These are phyloP conservation scores for Colletotrichum coccodes DNA, from an alignment of 2,329 filamentous ascomycete species.

Conservation along the genomic window DNA sequence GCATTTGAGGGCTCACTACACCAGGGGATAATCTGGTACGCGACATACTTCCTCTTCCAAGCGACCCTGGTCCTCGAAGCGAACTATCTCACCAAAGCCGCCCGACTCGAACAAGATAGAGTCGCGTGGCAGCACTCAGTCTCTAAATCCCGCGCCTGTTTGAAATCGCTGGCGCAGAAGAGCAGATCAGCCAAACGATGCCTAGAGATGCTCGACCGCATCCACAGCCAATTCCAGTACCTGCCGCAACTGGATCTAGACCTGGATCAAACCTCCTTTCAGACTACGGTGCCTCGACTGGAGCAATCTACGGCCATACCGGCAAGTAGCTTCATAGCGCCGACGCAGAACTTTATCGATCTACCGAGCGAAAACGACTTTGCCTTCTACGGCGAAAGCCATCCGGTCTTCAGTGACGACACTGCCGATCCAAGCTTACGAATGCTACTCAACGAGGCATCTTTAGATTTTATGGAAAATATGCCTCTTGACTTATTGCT, in stretches of 20 bases:
- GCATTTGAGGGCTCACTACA: conserved; percentile 39
- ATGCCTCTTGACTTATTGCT: conserved; percentile 4
- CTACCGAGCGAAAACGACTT: conserved; percentile 17
- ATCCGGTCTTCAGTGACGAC: neutral
- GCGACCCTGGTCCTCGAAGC: conserved; percentile 51
- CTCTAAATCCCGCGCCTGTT: neutral
- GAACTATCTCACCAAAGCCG: conserved; percentile 40
- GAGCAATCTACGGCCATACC: neutral
- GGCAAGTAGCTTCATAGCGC: neutral
- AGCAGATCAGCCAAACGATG: conserved; percentile 10
- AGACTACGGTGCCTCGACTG: neutral
- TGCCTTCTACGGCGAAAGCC: conserved; percentile 1
- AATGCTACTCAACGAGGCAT: conserved; percentile 2
- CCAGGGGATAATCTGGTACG: conserved; percentile 52
- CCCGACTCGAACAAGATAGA: neutral
- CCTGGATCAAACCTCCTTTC: neutral
- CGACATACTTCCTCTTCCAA: conserved; percentile 56
- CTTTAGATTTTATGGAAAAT: conserved; percentile 12
- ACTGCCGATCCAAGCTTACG: neutral
- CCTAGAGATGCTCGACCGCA: conserved; percentile 17
- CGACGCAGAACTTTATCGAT: neutral
- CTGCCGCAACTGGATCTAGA: conserved; percentile 2
- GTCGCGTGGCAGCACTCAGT: conserved; percentile 21
- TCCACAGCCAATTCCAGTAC: conserved; percentile 12
- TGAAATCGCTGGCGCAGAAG: conserved; percentile 1